phyloP scores from a whole-genome alignment of 768 basidiomycete genomes.

The Mycena leptocephala region DNA sequence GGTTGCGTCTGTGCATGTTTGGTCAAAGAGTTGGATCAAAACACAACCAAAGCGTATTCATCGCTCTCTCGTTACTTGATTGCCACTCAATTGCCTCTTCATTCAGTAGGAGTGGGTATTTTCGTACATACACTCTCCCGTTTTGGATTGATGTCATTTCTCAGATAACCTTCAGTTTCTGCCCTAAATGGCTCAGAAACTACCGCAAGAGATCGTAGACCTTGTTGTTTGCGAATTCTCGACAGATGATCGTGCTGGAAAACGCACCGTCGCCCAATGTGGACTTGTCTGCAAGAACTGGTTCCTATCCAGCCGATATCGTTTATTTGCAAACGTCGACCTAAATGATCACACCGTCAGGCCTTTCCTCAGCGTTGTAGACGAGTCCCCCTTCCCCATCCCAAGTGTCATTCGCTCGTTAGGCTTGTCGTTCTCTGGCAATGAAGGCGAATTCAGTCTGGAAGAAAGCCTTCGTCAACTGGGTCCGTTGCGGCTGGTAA shows the following conservation, averaged over 20 bases:
- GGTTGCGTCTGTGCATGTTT: too few species aligned
- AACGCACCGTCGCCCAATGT: neutral
- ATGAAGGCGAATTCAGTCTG: neutral
- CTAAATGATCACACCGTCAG: constrained; percentile 10
- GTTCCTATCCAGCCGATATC: constrained; percentile 26
- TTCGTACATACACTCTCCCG: too few species aligned
- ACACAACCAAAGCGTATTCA: too few species aligned
- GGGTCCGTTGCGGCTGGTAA: constrained; percentile 1
- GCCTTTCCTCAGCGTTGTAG: neutral
- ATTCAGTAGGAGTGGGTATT: too few species aligned
- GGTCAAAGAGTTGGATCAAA: too few species aligned
- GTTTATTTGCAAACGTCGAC: constrained; percentile 18
- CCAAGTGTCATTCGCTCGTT: constrained; percentile 8
- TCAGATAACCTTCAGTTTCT: neutral
- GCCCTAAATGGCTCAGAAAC: neutral
- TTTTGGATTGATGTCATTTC: too few species aligned
- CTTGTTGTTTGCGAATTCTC: neutral
- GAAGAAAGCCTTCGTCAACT: neutral
- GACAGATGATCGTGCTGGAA: neutral
- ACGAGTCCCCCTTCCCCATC: constrained; percentile 1
- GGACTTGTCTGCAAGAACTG: constrained; percentile 13
- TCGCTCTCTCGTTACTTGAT: too few species aligned
- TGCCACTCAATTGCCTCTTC: too few species aligned
- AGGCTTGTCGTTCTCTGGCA: neutral
- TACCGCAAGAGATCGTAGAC: constrained; percentile 1